A percentile compares a stretch with the other conserved stretches of the same genome.
Evolutionary conservation across 208 protist genomes (phyloP).

Genomic region (Trypanosoma platydactyli): DNA sequence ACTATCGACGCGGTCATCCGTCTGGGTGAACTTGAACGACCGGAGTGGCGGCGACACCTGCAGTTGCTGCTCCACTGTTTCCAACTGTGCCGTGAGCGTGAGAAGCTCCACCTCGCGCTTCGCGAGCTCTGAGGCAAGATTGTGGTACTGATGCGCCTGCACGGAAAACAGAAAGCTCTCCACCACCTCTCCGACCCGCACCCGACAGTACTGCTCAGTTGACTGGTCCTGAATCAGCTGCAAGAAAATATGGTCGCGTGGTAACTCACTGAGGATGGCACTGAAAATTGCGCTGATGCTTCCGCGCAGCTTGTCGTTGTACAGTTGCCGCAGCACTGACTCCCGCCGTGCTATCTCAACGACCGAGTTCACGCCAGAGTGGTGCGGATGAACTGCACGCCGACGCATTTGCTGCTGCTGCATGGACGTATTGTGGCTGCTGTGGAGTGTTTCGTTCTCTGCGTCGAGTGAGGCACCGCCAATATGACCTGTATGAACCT

Average conservation of each 20-base stretch:
- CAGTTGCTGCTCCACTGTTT: conserved; percentile 30
- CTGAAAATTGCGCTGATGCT: conserved; percentile 60
- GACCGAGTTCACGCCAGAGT: conserved; percentile 21
- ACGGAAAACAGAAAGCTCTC: conserved; percentile 77
- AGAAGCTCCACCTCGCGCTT: conserved; percentile 46
- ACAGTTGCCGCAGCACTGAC: conserved; percentile 44
- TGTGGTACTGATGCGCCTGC: conserved; percentile 76
- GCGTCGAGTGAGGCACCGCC: conserved; percentile 23
- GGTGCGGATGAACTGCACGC: neutral
- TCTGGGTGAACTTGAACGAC: conserved; percentile 27
- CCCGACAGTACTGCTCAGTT: conserved; percentile 69
- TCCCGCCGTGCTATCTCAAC: conserved; percentile 35
- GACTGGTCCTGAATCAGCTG: conserved; percentile 70
- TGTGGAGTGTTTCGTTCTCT: conserved; percentile 23
- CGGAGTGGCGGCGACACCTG: neutral
- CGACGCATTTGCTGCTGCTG: conserved; percentile 7
- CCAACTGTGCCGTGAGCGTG: conserved; percentile 35
- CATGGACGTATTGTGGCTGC: conserved; percentile 17
- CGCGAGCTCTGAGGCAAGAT: conserved; percentile 65
- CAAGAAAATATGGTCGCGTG: conserved; percentile 71
- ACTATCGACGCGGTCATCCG: conserved; percentile 9
- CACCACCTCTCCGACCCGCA: conserved; percentile 76
- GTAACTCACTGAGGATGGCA: conserved; percentile 55
- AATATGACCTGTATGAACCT: conserved; percentile 25
- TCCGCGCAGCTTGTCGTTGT: conserved; percentile 72